Base-by-base conservation (phyloP, 768 basidiomycete genomes). In the Tubosaeta sp. region DNA sequence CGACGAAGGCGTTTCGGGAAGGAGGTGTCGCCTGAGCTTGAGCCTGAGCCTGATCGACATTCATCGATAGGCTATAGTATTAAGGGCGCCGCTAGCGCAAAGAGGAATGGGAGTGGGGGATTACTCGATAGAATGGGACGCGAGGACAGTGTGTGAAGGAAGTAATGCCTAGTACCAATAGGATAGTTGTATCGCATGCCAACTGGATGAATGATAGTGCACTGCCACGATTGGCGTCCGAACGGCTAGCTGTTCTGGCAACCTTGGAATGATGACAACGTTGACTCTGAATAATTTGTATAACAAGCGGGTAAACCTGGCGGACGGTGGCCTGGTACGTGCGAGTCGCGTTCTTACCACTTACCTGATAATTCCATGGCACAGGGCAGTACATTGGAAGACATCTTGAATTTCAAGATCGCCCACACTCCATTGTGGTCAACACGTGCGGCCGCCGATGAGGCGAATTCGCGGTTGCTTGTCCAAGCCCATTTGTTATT, bases 361-460 rank as follows among this genome's bases (percentile, higher is more conserved):
- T 27, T 9, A 27, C 43, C 29, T 31, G 17, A 39, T 22, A 37
- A 7, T n/a, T 16, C 14, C 29, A 22, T 22, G 1, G 34, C 26
- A 38, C 59, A 88, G 87, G 86, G 86, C 37, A 80, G 81, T 7
- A 81, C 77, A 0, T 71, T 87, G 17, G 83, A 86, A 59, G 75
- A 76, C 42, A 63, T 72, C 22, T 73, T 80, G 60, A 65, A 72
- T 35, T 51, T 75, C 32, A 70, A 77, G 54, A 77, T 82, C 42
- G 72, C 81, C 1, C 65, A 77, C 32, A 76, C 78, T 1, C 76
- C 83, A 2, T 67, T 92, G 22, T 91, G 89, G 90, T 91, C 88
- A 13, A 81, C 84, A 0, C 76, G 81, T 48, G 76, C 84, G 9
- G 68, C 85, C 11, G 66, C 73, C 13, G 73, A 81, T 29, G 71